Evolutionary conservation across 345 rosid species (phyloP), one percentile per base, ranked within the genome.

Genomic region (Eucalyptus urophylla): DNA sequence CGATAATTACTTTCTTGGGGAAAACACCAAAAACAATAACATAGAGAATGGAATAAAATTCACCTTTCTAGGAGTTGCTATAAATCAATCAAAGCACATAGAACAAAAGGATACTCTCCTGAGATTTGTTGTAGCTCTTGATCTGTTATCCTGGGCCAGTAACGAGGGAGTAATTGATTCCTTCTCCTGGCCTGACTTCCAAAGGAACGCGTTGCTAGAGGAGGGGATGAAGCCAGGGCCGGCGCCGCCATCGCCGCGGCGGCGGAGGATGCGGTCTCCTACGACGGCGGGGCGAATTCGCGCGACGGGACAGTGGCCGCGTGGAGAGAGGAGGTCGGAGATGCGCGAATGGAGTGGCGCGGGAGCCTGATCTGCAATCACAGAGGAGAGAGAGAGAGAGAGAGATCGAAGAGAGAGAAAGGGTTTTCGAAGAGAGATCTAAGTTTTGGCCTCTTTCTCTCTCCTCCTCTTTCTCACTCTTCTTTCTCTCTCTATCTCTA

Each of bases 81-180:
- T 86, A 89, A 86, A 90, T 31, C 85, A 89, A 37, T 25, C 89
- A 86, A 85, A 54, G 33, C 88, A 65, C 87, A 58, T 14, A 88
- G 60, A 88, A 88, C 86, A 85, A 94, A 93, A 95, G 97, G 99
- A 98, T 98, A 98, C 99, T 96, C 96, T 90, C 93, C 96, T 54
- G 98, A 91, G 51, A 92, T 92, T 90, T 94, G 95, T 80, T 92
- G 97, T 86, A 93, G 95, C 92, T 93, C 96, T 92, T 93, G 96
- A 92, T 94, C 93, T 37, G 96, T 93, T 92, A 95, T 93, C 93
- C 96, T 95, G 51, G 99, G 99, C 96, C 95, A 94, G 93, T 95
- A 97, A n/a, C 96, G 96, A 90, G 97, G 96, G 92, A 95, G 96
- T 87, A 95, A 91, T 89, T 94, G 99, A 94, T 89, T 93, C 88